Conservation (phyloP, 352 stramenopile genomes). For the Peronospora farinosa region DNA sequence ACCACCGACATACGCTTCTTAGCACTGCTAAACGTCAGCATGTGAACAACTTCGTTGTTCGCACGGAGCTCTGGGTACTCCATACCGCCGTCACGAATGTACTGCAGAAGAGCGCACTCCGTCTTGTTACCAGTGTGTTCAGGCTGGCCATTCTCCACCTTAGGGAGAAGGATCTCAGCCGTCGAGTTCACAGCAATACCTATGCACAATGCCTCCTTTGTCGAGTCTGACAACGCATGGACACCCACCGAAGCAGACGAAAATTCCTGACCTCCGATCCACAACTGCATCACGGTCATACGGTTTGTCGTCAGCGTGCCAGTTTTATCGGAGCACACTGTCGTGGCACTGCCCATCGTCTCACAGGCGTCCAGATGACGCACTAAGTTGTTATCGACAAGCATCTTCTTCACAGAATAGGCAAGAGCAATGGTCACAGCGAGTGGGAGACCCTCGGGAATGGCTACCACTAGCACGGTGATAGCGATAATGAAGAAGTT, state of each 20-base stretch:
- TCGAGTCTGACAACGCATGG: conserved; percentile 25
- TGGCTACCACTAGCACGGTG: conserved; percentile 89
- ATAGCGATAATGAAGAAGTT: conserved; percentile 67
- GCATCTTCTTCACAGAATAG: conserved; percentile 88
- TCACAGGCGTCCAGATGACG: conserved; percentile 78
- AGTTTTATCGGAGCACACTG: conserved; percentile 91
- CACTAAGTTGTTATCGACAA: conserved; percentile 86
- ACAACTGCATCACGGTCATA: conserved; percentile 91
- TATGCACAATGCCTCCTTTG: conserved; percentile 35
- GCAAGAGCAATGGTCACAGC: conserved; percentile 93
- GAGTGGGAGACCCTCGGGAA: conserved; percentile 93
- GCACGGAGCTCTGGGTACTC: conserved; percentile 37
- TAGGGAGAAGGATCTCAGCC: conserved; percentile 47
- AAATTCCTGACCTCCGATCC: conserved; percentile 52
- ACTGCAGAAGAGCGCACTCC: conserved; percentile 54
- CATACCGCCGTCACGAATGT: conserved; percentile 42
- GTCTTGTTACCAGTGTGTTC: conserved; percentile 71
- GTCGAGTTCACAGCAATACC: conserved; percentile 56
- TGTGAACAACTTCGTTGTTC: conserved; percentile 42
- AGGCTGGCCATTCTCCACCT: conserved; percentile 38
- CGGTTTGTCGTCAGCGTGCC: conserved; percentile 96
- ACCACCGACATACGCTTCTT: conserved; percentile 74
- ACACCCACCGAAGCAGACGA: conserved; percentile 26
- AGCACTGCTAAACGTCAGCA: conserved; percentile 58
- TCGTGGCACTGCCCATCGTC: conserved; percentile 91